phyloP scores from a whole-genome alignment of 2,329 filamentous ascomycete species.

The Phyllosticta capitalensis region DNA sequence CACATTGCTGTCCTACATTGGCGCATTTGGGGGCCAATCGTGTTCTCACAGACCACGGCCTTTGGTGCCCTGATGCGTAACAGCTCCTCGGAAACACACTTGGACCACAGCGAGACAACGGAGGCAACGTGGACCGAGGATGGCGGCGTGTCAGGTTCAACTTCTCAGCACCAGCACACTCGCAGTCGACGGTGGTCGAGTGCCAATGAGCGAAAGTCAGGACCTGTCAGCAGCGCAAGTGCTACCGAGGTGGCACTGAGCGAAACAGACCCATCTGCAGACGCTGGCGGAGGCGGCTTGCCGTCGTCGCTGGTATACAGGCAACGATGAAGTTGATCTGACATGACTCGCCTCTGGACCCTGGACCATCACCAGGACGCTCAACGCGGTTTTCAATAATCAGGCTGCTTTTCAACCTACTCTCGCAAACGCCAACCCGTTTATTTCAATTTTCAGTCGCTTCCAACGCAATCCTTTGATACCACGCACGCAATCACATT shows the following conservation, averaged over 20 bases:
- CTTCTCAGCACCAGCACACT: neutral
- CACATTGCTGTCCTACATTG: conserved; percentile 83
- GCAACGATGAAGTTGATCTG: neutral
- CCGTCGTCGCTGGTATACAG: neutral
- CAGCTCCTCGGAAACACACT: neutral
- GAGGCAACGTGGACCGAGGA: conserved; percentile 7
- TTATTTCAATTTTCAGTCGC: neutral
- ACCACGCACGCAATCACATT: neutral
- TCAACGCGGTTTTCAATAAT: neutral
- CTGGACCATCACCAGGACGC: neutral
- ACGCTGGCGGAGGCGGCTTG: neutral
- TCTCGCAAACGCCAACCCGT: too few species aligned
- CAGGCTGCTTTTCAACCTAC: neutral
- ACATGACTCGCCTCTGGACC: neutral
- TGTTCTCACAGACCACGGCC: conserved; percentile 43
- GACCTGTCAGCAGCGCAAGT: neutral
- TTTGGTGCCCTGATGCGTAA: conserved; percentile 7
- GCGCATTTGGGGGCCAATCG: conserved; percentile 73
- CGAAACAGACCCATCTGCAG: neutral
- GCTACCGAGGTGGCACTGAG: too few species aligned
- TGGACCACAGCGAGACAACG: neutral
- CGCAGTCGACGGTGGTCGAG: conserved; percentile 4
- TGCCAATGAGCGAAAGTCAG: conserved; percentile 4
- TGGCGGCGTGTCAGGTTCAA: neutral
- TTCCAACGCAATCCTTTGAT: neutral